A percentile compares a stretch with the other conserved stretches of the same genome.
These are phyloP conservation scores for Mimosa pudica DNA, from an alignment of 306 rosid species.

Conservation along the genomic window DNA sequence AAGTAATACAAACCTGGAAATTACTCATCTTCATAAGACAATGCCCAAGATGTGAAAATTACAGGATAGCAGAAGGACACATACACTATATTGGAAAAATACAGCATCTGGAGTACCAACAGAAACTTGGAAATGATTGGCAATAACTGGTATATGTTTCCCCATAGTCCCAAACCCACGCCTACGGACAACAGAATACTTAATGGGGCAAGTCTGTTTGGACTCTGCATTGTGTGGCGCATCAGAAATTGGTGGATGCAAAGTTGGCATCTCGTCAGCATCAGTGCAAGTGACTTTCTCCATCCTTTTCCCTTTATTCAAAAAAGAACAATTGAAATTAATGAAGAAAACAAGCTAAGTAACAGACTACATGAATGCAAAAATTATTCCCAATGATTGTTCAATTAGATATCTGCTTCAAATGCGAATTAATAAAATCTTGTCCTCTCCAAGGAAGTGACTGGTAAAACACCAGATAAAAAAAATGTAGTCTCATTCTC, in stretches of 20 bases:
- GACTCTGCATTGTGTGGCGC: conserved; percentile 37
- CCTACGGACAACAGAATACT: conserved; percentile 61
- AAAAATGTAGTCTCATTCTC: neutral
- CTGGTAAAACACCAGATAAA: conserved; percentile 15
- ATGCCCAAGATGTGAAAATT: conserved; percentile 9
- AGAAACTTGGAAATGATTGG: conserved; percentile 73
- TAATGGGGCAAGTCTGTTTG: conserved; percentile 34
- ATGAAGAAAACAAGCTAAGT: conserved; percentile 13
- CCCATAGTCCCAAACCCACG: conserved; percentile 64
- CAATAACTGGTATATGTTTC: conserved; percentile 47
- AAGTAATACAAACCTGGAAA: conserved; percentile 68
- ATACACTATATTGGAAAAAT: conserved; percentile 86
- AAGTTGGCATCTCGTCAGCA: conserved; percentile 38
- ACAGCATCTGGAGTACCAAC: conserved; percentile 57
- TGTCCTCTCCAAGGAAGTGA: conserved; percentile 4
- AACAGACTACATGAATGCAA: conserved; percentile 21
- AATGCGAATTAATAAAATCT: conserved; percentile 2
- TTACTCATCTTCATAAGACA: conserved; percentile 26
- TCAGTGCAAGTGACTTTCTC: conserved; percentile 35
- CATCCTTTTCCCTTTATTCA: conserved; percentile 38
- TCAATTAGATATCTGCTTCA: neutral
- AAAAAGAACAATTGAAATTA: conserved; percentile 26
- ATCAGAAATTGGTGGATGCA: conserved; percentile 42
- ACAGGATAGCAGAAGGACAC: conserved; percentile 34
- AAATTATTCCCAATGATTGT: conserved; percentile 3